These are phyloP conservation scores for Collybiopsis luxurians DNA, from an alignment of 768 basidiomycete species.

Conservation along the genomic window DNA sequence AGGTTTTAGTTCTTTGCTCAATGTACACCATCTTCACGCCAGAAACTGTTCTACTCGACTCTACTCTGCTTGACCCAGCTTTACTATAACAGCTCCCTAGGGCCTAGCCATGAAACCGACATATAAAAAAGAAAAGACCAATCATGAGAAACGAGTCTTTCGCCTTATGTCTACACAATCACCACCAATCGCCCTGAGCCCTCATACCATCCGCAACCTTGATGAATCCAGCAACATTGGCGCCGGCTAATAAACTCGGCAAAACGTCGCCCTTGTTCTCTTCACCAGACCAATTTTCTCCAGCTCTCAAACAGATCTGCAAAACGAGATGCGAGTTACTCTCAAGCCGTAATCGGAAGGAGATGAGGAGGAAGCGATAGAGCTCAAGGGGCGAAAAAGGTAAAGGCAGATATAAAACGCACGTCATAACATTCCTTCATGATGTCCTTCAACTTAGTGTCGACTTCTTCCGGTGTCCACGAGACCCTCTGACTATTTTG, in stretches of 20 bases:
- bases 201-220: conserved; percentile 73
- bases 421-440: conserved; percentile 64
- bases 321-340: too few species aligned
- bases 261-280: conserved; percentile 32
- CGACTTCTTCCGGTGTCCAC: conserved; percentile 64
- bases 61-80: too few species aligned
- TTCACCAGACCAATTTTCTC: conserved; percentile 55
- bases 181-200: conserved; percentile 79
- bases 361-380: conserved; percentile 2
- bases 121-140: too few species aligned
- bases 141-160: too few species aligned
- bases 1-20: too few species aligned
- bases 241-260: conserved; percentile 58
- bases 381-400: neutral
- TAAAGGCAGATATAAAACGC: too few species aligned
- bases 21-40: too few species aligned
- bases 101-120: too few species aligned
- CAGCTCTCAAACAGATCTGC: conserved; percentile 56
- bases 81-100: too few species aligned
- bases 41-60: too few species aligned
- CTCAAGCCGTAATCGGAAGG: too few species aligned
- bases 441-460: conserved; percentile 65
- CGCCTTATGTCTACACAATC: too few species aligned
- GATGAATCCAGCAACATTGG: conserved; percentile 73
- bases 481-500: conserved; percentile 69